Conservation (phyloP, 345 rosid genomes). For the Bruguiera gymnorhiza region DNA sequence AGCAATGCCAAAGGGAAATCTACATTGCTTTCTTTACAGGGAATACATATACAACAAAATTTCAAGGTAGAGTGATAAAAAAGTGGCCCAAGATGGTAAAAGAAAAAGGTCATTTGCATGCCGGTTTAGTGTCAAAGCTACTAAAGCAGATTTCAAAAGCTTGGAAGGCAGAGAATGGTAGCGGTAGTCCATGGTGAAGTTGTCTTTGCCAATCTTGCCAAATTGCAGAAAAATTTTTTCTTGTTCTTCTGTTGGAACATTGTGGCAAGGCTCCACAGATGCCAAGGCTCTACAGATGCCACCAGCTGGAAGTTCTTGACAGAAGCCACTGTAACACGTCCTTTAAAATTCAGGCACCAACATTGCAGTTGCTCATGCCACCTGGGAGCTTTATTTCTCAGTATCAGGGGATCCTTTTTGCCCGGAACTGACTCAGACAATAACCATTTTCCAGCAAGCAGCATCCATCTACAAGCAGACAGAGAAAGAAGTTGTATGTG, state of each 20-base stretch:
- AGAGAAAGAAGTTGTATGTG: not conserved
- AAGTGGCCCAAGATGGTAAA: slow-evolving; percentile 12
- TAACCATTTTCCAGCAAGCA: not conserved
- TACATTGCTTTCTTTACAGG: slow-evolving; percentile 20
- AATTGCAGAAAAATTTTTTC: slow-evolving; percentile 80
- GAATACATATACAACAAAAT: slow-evolving; percentile 44
- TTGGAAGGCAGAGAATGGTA: slow-evolving; percentile 90
- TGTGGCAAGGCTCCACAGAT: slow-evolving; percentile 35
- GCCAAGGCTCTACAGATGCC: slow-evolving; percentile 31
- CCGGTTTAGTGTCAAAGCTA: slow-evolving; percentile 94
- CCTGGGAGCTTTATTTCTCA: slow-evolving; percentile 89
- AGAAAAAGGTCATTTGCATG: slow-evolving; percentile 57
- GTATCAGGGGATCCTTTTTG: slow-evolving; percentile 42
- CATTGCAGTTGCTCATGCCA: slow-evolving; percentile 97
- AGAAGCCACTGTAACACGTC: slow-evolving; percentile 88
- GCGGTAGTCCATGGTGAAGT: slow-evolving; percentile 90
- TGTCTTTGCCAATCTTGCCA: slow-evolving; percentile 92
- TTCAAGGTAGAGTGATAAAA: slow-evolving; percentile 19
- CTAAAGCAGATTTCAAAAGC: slow-evolving; percentile 95
- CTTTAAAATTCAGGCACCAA: slow-evolving; percentile 92
- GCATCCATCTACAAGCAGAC: slow-evolving; percentile 1
- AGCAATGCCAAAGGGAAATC: slow-evolving; percentile 11
- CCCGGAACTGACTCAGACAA: slow-evolving; percentile 4
- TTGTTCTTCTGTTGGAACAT: slow-evolving; percentile 58
- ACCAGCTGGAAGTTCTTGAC: slow-evolving; percentile 94